Base-by-base conservation (phyloP, 495 filamentous ascomycete genomes). In the Hamigera avellanea region DNA sequence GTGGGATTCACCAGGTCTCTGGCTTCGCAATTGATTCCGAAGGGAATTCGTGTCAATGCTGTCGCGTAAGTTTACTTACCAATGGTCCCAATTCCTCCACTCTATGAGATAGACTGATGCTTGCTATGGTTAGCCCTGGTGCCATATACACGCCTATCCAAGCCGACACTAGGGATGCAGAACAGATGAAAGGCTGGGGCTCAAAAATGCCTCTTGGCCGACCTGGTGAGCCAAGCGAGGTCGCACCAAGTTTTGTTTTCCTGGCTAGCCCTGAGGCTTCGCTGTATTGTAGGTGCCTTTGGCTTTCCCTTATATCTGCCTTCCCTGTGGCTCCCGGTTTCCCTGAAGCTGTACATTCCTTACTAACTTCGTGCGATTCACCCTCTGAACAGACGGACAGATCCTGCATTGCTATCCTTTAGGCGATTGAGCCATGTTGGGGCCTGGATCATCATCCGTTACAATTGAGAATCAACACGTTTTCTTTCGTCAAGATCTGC, bases 221-320 rank as follows among this genome's bases (percentile, higher is more conserved):
- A 13, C 62, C 73, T 2, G 75, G 73, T 1, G 65, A 78, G 57
- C 76, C 76, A 4, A 70, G 66, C 36, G 75, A 83, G 52, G 66
- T 79, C 38, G 76, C 74, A 4, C 69, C 75, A 6, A 72, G 66
- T 28, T 81, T 69, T 52, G 67, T 81, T 1, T 80, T 80, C 44
- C 44, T 80, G 39, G 75, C 75, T 0, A 68, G 66, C 33, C 50
- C 59, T 33, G 72, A 77, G 41, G 59, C 69, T 26, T 59, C 68
- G 26, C 44, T 78, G 30, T 76, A 67, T 45, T 70, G 60, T 67
- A 45, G 39, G 57, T 56, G 23, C 14, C 8, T 19, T 33, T 33
- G 17, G 7, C 12, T n/a, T 16, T n/a, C n/a, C n/a, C n/a, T 18
- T 18, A 2, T 29, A 17, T 45, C 8, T 12, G 25, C 7, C 25